Conservation (phyloP, 768 basidiomycete species). For the Russula vinacea region DNA sequence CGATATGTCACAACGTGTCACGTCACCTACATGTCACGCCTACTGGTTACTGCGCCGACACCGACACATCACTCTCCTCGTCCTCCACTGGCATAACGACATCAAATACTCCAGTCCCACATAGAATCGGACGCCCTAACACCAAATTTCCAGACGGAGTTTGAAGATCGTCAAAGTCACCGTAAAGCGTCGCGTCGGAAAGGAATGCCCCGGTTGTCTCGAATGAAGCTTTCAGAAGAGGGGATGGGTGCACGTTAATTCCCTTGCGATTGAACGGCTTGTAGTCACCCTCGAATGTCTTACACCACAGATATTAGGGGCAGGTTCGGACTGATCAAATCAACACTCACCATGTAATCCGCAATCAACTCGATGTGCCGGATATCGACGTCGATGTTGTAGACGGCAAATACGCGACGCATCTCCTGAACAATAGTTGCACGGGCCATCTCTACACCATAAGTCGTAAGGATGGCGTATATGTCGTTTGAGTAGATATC, state of each 20-base stretch:
- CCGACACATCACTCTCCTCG: not conserved
- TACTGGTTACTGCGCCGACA: not conserved
- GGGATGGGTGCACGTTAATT: constrained; percentile 89
- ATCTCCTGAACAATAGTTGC: constrained; percentile 89
- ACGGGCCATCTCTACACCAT: constrained; percentile 96
- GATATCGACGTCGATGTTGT: constrained; percentile 92
- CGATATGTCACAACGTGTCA: constrained; percentile 22
- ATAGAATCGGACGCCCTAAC: constrained; percentile 76
- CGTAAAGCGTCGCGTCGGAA: constrained; percentile 86
- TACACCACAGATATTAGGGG: constrained; percentile 6
- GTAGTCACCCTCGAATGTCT: constrained; percentile 98
- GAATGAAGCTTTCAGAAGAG: constrained; percentile 94
- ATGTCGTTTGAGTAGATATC: constrained; percentile 93
- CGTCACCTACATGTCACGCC: constrained; percentile 10
- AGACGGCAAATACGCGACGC: constrained; percentile 86
- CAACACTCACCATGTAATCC: constrained; percentile 88
- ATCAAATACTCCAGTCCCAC: constrained; percentile 96
- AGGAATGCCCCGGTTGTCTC: constrained; percentile 94
- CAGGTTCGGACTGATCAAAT: constrained; percentile 1
- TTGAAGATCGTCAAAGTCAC: constrained; percentile 91
- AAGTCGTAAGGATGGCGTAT: constrained; percentile 83
- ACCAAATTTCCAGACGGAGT: constrained; percentile 93
- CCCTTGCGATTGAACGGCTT: constrained; percentile 98
- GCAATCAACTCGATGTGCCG: constrained; percentile 96
- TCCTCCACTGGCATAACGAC: constrained; percentile 54